Percentiles rank a stretch among this genome's conserved stretches.
phyloP scores from a whole-genome alignment of 2,329 filamentous ascomycete species.

The Cordyceps farinosa region DNA sequence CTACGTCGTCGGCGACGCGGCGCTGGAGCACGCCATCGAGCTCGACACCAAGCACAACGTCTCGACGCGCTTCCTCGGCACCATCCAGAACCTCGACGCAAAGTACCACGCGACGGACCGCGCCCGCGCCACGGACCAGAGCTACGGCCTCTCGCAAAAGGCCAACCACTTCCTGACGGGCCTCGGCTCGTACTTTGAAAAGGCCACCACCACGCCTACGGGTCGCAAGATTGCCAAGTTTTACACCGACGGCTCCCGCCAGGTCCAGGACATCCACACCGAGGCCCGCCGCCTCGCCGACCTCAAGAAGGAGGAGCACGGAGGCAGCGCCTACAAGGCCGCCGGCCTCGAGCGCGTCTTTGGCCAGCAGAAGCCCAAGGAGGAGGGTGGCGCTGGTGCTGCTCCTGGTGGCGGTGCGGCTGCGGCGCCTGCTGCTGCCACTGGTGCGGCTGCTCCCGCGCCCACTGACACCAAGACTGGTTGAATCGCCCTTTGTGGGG shows the following conservation, averaged over 20 bases:
- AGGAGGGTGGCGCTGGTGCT: constrained; percentile 32
- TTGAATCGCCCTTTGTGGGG: not conserved
- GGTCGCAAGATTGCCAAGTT: constrained; percentile 85
- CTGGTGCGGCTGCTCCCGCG: not conserved
- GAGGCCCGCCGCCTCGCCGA: constrained; percentile 87
- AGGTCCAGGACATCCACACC: constrained; percentile 88
- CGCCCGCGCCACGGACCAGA: constrained; percentile 77
- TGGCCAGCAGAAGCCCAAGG: constrained; percentile 49
- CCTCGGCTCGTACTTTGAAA: constrained; percentile 88
- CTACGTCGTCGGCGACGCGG: constrained; percentile 73
- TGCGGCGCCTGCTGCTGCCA: constrained; percentile 1
- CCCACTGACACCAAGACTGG: constrained; percentile 19
- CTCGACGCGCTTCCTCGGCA: constrained; percentile 71
- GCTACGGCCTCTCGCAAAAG: constrained; percentile 75
- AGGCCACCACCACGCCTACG: constrained; percentile 80
- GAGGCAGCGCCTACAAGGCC: constrained; percentile 57
- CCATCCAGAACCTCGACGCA: constrained; percentile 71
- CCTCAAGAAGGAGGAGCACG: constrained; percentile 69
- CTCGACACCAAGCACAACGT: constrained; percentile 90
- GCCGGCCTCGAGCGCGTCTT: constrained; percentile 56
- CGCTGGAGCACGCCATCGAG: constrained; percentile 78
- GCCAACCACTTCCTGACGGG: constrained; percentile 63
- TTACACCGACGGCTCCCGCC: constrained; percentile 79
- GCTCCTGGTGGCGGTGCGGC: constrained; percentile 21
- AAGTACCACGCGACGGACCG: constrained; percentile 88